Percentiles rank a stretch among this genome's conserved stretches.
These are phyloP conservation scores for Boletus holoroseus DNA, from an alignment of 1,284 basidiomycete genomes.

Conservation along the genomic window DNA sequence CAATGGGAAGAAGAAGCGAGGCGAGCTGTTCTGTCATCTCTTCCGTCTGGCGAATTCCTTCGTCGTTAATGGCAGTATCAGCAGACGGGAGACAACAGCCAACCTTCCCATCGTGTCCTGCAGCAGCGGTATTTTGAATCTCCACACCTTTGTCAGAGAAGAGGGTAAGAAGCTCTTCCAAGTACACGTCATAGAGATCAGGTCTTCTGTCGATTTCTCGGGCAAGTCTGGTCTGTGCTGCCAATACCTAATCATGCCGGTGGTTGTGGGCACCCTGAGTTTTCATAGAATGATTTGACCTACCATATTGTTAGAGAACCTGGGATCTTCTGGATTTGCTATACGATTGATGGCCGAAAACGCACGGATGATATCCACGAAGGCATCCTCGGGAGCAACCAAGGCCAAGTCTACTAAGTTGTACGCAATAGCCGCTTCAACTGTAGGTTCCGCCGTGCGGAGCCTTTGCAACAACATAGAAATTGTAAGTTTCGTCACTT, in stretches of 20 bases:
- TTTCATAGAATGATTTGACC: not conserved
- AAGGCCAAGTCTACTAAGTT: slow-evolving; percentile 89
- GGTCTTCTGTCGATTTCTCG: slow-evolving; percentile 68
- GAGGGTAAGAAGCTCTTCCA: slow-evolving; percentile 80
- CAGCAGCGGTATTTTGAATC: slow-evolving; percentile 75
- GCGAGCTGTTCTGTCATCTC: slow-evolving; percentile 83
- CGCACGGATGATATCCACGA: slow-evolving; percentile 79
- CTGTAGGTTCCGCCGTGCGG: slow-evolving; percentile 75
- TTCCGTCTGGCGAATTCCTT: slow-evolving; percentile 50
- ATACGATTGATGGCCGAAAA: slow-evolving; percentile 85
- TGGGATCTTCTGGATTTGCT: slow-evolving; percentile 78
- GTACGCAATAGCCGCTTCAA: slow-evolving; percentile 87
- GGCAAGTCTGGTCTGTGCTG: slow-evolving; percentile 83
- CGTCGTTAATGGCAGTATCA: slow-evolving; percentile 8
- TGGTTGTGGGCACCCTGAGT: not conserved
- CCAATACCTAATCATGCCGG: slow-evolving; percentile 53
- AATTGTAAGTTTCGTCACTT: slow-evolving; percentile 80
- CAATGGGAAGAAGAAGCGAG: slow-evolving; percentile 84
- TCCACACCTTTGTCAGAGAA: slow-evolving; percentile 91
- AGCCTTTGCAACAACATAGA: slow-evolving; percentile 92
- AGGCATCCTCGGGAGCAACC: slow-evolving; percentile 69
- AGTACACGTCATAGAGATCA: slow-evolving; percentile 73
- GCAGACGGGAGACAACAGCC: slow-evolving; percentile 11
- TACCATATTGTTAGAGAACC: slow-evolving; percentile 83
- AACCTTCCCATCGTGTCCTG: slow-evolving; percentile 63